phyloP scores from a whole-genome alignment of 2,329 filamentous ascomycete genomes.

The Fusarium verrucosum region DNA sequence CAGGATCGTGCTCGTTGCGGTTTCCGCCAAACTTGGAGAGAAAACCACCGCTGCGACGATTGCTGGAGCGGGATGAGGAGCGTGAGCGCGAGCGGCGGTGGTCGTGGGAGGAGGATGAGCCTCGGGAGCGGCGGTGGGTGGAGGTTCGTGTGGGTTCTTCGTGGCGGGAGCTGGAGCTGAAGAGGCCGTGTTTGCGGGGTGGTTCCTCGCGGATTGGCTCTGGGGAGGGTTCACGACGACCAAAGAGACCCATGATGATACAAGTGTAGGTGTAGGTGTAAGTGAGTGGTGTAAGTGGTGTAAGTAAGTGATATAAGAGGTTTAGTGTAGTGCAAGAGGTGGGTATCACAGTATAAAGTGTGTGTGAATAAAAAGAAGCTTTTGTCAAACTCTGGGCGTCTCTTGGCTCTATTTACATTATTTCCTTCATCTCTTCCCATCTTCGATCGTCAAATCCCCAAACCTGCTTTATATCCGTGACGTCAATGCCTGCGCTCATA shows the following conservation, averaged over 20 bases:
- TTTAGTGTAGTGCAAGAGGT: not conserved
- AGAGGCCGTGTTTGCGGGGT: conserved; percentile 51
- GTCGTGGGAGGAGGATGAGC: conserved; percentile 30
- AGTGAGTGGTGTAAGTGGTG: not conserved
- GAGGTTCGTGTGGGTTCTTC: conserved; percentile 41
- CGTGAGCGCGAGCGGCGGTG: conserved; percentile 1
- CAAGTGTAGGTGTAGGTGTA: not conserved
- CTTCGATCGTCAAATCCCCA: conserved; percentile 12
- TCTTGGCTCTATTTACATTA: conserved; percentile 33
- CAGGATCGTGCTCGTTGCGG: conserved; percentile 63
- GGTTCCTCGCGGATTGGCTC: conserved; percentile 46
- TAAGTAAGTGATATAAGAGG: not conserved
- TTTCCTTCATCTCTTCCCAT: not conserved
- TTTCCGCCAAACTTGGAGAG: conserved; percentile 58
- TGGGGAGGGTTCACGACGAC: conserved; percentile 44
- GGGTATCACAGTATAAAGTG: not conserved
- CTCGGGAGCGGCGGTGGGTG: conserved; percentile 26
- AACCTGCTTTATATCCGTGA: conserved; percentile 35
- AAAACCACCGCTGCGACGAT: conserved; percentile 45
- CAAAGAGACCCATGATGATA: conserved; percentile 48
- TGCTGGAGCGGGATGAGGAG: conserved; percentile 22
- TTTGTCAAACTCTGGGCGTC: conserved; percentile 15
- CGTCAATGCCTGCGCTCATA: conserved; percentile 25
- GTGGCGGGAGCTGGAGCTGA: conserved; percentile 44
- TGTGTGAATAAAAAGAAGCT: conserved; percentile 11